A percentile compares a stretch with the other conserved stretches of the same genome.
These are phyloP conservation scores for Penicillium sp. DNA, from an alignment of 2,329 filamentous ascomycete genomes.

Conservation along the genomic window DNA sequence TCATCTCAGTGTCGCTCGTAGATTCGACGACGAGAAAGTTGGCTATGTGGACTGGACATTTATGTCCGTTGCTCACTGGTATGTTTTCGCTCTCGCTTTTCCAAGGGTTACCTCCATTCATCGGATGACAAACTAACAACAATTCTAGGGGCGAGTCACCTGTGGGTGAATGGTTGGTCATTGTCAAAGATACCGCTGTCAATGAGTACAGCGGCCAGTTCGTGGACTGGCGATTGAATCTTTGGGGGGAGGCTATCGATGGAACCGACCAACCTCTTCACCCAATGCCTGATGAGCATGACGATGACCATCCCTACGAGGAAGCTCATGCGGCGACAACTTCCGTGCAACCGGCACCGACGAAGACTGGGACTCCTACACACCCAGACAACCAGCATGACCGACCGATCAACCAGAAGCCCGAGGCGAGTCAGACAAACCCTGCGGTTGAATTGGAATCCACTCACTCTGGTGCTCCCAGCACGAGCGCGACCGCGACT, in stretches of 20 bases:
- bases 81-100: slow-evolving; percentile 40
- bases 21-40: slow-evolving; percentile 64
- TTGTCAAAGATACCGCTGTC: slow-evolving; percentile 80
- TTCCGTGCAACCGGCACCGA: slow-evolving; percentile 54
- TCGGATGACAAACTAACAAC: slow-evolving; percentile 40
- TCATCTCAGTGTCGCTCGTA: slow-evolving; percentile 77
- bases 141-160: slow-evolving; percentile 77
- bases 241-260: slow-evolving; percentile 91
- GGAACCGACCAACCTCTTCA: slow-evolving; percentile 71
- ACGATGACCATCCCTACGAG: slow-evolving; percentile 79
- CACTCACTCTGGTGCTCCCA: slow-evolving; percentile 22
- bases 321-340: slow-evolving; percentile 68
- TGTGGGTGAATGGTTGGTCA: slow-evolving; percentile 85
- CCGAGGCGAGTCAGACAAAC: slow-evolving; percentile 36
- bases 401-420: slow-evolving; percentile 67
- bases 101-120: neutral
- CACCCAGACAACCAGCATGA: slow-evolving; percentile 67
- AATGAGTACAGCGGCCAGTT: slow-evolving; percentile 81
- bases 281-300: slow-evolving; percentile 79
- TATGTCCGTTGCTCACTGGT: slow-evolving; percentile 98
- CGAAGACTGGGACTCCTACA: slow-evolving; percentile 49
- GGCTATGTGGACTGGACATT: slow-evolving; percentile 98
- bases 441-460: slow-evolving; percentile 14
- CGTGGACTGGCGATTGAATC: slow-evolving; percentile 87
- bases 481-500: slow-evolving; percentile 32